Percentiles rank a stretch among this genome's conserved stretches.
These are phyloP conservation scores for Microbotryomycetes sp. DNA, from an alignment of 1,284 basidiomycete genomes.

Conservation along the genomic window DNA sequence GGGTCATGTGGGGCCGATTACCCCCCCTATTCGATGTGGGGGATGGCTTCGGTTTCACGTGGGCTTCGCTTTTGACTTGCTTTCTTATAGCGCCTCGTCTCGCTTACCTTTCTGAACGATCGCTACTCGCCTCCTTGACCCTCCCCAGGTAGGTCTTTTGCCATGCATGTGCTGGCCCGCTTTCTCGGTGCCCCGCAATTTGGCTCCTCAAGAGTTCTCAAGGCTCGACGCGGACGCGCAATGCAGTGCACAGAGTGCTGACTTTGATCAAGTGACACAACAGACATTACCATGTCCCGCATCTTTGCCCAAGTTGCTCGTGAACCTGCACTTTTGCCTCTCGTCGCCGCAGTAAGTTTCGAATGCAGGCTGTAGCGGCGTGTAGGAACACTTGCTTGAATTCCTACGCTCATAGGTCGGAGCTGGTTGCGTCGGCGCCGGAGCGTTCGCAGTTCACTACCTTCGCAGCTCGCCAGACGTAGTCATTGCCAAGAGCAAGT, in stretches of 20 bases:
- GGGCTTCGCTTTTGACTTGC: too few species aligned
- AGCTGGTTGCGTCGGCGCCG: slow-evolving; percentile 33
- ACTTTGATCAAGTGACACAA: neutral
- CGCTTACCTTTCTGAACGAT: too few species aligned
- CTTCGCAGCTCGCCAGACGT: slow-evolving; percentile 34
- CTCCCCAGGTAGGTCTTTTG: too few species aligned
- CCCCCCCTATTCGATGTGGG: too few species aligned
- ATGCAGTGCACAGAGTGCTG: neutral
- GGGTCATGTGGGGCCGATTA: too few species aligned
- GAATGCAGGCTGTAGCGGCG: neutral
- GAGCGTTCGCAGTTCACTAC: slow-evolving; percentile 34
- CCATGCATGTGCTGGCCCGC: too few species aligned
- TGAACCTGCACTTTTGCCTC: neutral
- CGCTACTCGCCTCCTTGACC: too few species aligned
- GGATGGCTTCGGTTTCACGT: too few species aligned
- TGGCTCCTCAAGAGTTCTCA: neutral
- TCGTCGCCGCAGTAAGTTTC: neutral
- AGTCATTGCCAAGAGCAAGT: slow-evolving; percentile 25
- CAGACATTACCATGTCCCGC: neutral
- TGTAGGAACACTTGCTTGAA: neutral
- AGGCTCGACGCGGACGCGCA: too few species aligned
- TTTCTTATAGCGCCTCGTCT: too few species aligned
- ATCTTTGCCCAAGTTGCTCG: neutral
- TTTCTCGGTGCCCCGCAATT: neutral
- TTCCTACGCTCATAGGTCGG: slow-evolving; percentile 21